Evolutionary conservation across 306 rosid species (phyloP), one percentile per base, ranked within the genome.

Genomic region (Sechiopsis laciniata): DNA sequence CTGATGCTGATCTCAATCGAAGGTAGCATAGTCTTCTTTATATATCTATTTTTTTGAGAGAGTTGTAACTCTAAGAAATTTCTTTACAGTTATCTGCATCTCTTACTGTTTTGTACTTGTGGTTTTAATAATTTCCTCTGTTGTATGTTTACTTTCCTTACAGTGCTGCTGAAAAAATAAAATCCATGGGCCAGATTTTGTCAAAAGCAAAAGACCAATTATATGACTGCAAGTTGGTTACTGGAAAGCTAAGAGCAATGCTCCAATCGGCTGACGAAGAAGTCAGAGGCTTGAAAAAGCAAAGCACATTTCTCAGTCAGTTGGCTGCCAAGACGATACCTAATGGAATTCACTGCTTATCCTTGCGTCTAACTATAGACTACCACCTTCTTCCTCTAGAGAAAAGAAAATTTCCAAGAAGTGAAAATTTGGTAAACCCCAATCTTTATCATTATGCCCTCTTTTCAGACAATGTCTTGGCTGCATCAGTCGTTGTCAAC

Each of bases 401-500:
- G 77, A 91, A 89, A 82, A 87, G 96, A 77, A 89, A 84, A 78
- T 95, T 91, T 81, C 97, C 99, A 12, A 54, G 81, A 83, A 88
- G 89, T 50, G 97, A 95, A 82, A 95, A 91, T 76, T 79, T 95
- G 79, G 97, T 88, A 78, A 83, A 95, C 81, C 93, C 97, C 48
- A 79, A 52, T 72, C 91, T 95, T 58, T 85, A 89, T 76, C 97
- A 95, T 82, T 95, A 95, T 67, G 97, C 99, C 32, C 88, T 95
- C 70, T 95, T 95, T 84, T 95, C 97, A n/a, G 99, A 95, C 85
- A 95, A 95, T 73, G 99, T 95, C 78, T 84, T 95, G 95, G 99
- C 97, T 79, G 96, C 99, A 74, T 95, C 96, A 9, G 96, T 95
- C 15, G 97, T 95, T 56, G 96, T 95, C 83, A 95, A 91, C 84